phyloP scores from a whole-genome alignment of 768 basidiomycete genomes.

The Fomitopsis pulvina region DNA sequence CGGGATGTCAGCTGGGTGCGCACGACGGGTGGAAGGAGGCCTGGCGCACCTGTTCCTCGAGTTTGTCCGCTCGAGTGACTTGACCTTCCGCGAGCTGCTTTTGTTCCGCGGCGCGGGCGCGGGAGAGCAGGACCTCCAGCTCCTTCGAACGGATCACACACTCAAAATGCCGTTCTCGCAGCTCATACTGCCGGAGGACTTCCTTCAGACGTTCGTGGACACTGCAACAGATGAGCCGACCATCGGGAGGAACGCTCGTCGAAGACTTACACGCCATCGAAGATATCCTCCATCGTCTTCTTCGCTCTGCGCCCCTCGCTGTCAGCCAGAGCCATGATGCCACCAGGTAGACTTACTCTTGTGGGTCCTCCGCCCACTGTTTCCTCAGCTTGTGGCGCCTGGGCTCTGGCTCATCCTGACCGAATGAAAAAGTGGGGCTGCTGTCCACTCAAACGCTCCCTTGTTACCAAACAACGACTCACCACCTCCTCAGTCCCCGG shows the following conservation, averaged over 20 bases:
- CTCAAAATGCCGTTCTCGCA: constrained; percentile 89
- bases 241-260: background rate
- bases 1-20: background rate
- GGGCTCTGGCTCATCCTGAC: constrained; percentile 59
- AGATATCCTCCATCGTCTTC: constrained; percentile 74
- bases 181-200: constrained; percentile 80
- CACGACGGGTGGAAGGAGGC: background rate
- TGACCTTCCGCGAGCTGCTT: constrained; percentile 77
- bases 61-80: constrained; percentile 56
- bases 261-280: constrained; percentile 71
- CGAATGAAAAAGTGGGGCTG: constrained; percentile 3
- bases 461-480: constrained; percentile 2
- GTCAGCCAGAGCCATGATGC: background rate
- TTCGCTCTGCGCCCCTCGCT: constrained; percentile 61
- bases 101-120: constrained; percentile 83
- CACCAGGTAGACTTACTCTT: constrained; percentile 48
- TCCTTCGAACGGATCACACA: constrained; percentile 90
- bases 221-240: constrained; percentile 29
- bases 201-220: constrained; percentile 84
- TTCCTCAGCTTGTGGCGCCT: constrained; percentile 69
- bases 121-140: constrained; percentile 79
- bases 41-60: constrained; percentile 65
- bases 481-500: constrained; percentile 59
- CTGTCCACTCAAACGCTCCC: background rate
- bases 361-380: constrained; percentile 71